Percentiles rank a stretch among this genome's conserved stretches.
These are phyloP conservation scores for Tolypocladium pustulatum DNA, from an alignment of 2,329 filamentous ascomycete species.

Conservation along the genomic window DNA sequence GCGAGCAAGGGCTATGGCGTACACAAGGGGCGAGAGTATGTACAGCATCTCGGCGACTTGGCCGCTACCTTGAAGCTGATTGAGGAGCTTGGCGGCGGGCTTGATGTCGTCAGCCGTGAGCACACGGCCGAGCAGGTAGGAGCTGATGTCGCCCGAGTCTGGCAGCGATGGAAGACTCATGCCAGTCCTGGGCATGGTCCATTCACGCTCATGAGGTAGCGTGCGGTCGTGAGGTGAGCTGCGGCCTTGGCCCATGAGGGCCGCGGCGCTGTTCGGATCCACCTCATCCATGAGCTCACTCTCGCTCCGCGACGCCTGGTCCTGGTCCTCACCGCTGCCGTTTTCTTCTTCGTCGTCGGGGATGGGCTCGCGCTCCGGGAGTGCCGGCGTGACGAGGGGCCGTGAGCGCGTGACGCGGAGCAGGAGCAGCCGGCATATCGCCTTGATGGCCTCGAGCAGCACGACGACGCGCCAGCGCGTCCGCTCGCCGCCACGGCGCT, in stretches of 20 bases:
- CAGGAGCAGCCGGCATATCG: constrained; percentile 69
- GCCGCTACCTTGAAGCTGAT: constrained; percentile 60
- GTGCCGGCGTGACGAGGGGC: constrained; percentile 69
- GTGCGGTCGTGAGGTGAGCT: constrained; percentile 1
- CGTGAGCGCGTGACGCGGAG: constrained; percentile 74
- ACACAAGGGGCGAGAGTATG: constrained; percentile 79
- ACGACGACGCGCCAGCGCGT: constrained; percentile 81
- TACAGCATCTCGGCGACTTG: constrained; percentile 85
- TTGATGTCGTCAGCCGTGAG: constrained; percentile 96
- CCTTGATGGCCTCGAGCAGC: constrained; percentile 76
- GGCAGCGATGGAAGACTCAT: constrained; percentile 77
- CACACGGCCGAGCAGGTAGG: constrained; percentile 80
- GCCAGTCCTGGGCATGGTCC: constrained; percentile 92
- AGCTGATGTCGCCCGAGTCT: constrained; percentile 69
- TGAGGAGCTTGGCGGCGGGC: constrained; percentile 76
- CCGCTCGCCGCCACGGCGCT: constrained; percentile 69
- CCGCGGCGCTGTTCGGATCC: constrained; percentile 17
- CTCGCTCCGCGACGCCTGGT: constrained; percentile 26
- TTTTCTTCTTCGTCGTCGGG: constrained; percentile 40
- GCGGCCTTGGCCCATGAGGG: constrained; percentile 1
- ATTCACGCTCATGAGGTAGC: constrained; percentile 45
- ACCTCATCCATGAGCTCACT: constrained; percentile 33
- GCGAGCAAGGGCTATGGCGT: constrained; percentile 70
- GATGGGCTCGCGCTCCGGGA: constrained; percentile 78
- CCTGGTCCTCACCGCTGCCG: constrained; percentile 30